Evolutionary conservation across 768 basidiomycete genomes (phyloP).

Genomic region (Hypholoma fasciculare): DNA sequence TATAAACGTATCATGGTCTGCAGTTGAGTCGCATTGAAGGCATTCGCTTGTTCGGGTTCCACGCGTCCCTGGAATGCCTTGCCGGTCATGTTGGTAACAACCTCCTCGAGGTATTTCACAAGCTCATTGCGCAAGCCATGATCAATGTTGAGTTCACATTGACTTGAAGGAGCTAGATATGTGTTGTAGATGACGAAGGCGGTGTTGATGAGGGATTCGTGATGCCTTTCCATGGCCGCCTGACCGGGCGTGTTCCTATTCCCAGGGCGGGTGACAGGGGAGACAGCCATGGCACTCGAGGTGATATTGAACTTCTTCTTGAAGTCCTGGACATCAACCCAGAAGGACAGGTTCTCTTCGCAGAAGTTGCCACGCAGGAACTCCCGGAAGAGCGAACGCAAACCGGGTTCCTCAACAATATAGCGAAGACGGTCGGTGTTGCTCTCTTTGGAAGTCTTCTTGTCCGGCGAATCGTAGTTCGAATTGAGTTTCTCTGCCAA

Average conservation of each 20-base stretch:
- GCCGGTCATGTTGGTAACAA: constrained; percentile 75
- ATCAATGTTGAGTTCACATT: constrained; percentile 97
- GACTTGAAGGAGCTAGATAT: constrained; percentile 94
- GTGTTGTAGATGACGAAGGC: constrained; percentile 94
- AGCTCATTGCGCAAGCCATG: constrained; percentile 95
- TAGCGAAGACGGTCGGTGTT: constrained; percentile 89
- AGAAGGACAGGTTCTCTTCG: constrained; percentile 97
- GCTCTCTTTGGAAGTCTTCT: constrained; percentile 74
- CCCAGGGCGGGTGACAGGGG: constrained; percentile 36
- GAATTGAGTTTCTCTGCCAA: constrained; percentile 72
- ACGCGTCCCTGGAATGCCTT: constrained; percentile 79
- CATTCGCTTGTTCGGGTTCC: constrained; percentile 76
- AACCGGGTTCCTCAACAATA: constrained; percentile 90
- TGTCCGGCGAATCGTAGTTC: constrained; percentile 52
- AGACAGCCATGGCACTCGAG: constrained; percentile 78
- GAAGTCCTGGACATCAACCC: constrained; percentile 97
- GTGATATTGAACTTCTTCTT: constrained; percentile 95
- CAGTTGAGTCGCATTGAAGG: constrained; percentile 93
- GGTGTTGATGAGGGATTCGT: constrained; percentile 91
- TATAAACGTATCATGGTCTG: constrained; percentile 93
- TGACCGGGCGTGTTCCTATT: constrained; percentile 65
- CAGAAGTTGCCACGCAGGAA: constrained; percentile 94
- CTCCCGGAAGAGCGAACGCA: constrained; percentile 91
- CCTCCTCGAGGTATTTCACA: constrained; percentile 89
- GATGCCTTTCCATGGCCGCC: constrained; percentile 94